Evolutionary conservation across 768 basidiomycete genomes (phyloP), one percentile per base, ranked within the genome.

Genomic region (Podaxis carcinomalis): DNA sequence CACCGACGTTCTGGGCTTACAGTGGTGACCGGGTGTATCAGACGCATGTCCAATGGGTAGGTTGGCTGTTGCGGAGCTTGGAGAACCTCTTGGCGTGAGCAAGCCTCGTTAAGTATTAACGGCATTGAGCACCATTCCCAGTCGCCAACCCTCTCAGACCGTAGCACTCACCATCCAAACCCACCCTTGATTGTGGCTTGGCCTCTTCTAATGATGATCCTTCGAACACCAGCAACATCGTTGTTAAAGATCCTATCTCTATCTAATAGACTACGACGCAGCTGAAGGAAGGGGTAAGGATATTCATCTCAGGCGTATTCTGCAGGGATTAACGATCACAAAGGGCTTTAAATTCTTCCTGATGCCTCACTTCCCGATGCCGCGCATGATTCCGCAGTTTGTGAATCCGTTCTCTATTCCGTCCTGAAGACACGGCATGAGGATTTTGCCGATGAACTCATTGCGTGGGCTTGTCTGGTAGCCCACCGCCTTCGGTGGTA

Each of bases 41-140:
- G 69, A 76, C 9, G 90, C 89, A 1, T 93, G 96, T 69, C 93
- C 95, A 0, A 81, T 89, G 0, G 80, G 90, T 0, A 91, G 83
- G 0, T 75, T 95, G 23, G 85, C 89, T 3, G 74, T 88, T 6
- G 86, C 88, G 2, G 93, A 95, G 70, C 77, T 92, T 5, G 93
- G 90, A 0, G 94, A 93, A 73, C 74, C 93, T 5, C 78, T 95
- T 4, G 83, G 84, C 0, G 88, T 93, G 0, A 90, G 93, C 66
- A 91, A 93, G 68, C 87, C 86, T 27, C 25, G 25, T 27, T 27
- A 27, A 3, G 25, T 27, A 5, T 27, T 5, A 27, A 27, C 25
- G 5, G 4, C 25, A 27, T 27, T 27, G 25, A 27, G 25, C 25
- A 4, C 25, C 25, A 27, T 27, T 27, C 25, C 4, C 4, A 27